A percentile compares a stretch with the other conserved stretches of the same genome.
Conservation (phyloP, 495 filamentous ascomycete genomes). For the Tuber magnatum region DNA sequence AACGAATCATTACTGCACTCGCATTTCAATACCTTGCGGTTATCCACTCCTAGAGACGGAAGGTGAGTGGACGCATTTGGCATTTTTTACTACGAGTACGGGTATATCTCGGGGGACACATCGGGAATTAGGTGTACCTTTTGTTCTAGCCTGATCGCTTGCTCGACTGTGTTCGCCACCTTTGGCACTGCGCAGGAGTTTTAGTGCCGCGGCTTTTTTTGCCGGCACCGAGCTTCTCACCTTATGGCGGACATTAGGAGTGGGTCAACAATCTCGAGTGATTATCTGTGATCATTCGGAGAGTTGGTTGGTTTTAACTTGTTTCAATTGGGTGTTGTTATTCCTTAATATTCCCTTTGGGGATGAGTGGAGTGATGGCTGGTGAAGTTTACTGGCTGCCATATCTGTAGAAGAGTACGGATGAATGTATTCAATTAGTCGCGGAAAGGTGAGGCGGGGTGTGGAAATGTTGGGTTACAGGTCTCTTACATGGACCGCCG, state of each 20-base stretch:
- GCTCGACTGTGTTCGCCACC: not conserved
- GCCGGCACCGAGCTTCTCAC: not conserved
- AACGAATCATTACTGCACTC: not conserved
- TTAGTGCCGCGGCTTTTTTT: not conserved
- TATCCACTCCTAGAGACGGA: not conserved
- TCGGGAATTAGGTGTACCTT: not conserved
- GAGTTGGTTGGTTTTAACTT: not conserved
- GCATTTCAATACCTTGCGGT: not conserved
- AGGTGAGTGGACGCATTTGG: not conserved
- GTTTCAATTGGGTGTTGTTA: not conserved
- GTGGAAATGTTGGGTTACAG: not conserved
- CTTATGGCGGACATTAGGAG: not conserved
- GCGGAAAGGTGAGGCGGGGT: not conserved
- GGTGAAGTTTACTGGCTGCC: not conserved
- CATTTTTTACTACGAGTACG: not conserved
- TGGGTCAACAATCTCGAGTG: not conserved
- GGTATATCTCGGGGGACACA: not conserved
- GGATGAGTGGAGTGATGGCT: not conserved
- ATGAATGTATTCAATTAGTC: not conserved
- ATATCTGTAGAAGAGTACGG: not conserved
- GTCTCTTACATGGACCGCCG: not conserved
- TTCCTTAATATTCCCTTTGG: not conserved
- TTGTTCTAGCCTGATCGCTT: not conserved
- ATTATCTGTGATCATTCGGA: not conserved
- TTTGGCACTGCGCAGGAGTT: not conserved